Percentiles rank a stretch among this genome's conserved stretches.
These are phyloP conservation scores for Trichophyton rubrum DNA, from an alignment of 2,329 filamentous ascomycete genomes.

Conservation along the genomic window DNA sequence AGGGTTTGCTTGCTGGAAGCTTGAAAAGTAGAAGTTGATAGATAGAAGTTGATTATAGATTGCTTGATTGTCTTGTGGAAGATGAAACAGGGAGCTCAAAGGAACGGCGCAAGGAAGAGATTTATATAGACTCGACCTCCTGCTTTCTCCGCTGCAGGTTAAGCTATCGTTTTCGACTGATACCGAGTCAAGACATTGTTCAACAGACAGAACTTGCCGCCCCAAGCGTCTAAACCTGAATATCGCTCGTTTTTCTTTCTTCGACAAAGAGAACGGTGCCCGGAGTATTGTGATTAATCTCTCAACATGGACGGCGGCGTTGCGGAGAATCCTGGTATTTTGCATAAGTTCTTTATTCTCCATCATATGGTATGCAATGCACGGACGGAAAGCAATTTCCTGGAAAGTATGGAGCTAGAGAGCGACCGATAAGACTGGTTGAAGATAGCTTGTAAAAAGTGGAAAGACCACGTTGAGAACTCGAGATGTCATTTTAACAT, in stretches of 20 bases:
- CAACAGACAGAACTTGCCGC: background rate
- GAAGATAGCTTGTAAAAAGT: background rate
- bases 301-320: background rate
- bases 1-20: background rate
- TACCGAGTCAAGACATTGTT: background rate
- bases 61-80: background rate
- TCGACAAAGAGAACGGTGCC: background rate
- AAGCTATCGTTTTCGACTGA: background rate
- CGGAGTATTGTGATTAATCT: background rate
- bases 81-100: background rate
- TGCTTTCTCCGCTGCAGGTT: background rate
- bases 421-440: background rate
- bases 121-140: conserved; percentile 1
- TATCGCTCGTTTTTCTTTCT: background rate
- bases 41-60: background rate
- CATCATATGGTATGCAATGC: background rate
- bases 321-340: background rate
- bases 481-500: background rate
- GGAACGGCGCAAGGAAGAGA: background rate
- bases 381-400: background rate
- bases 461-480: background rate
- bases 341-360: background rate
- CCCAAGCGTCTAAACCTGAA: background rate
- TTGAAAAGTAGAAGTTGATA: conserved; percentile 5
- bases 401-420: background rate